Conservation (phyloP, 257 asterid species). For the Penstemon newberryi region DNA sequence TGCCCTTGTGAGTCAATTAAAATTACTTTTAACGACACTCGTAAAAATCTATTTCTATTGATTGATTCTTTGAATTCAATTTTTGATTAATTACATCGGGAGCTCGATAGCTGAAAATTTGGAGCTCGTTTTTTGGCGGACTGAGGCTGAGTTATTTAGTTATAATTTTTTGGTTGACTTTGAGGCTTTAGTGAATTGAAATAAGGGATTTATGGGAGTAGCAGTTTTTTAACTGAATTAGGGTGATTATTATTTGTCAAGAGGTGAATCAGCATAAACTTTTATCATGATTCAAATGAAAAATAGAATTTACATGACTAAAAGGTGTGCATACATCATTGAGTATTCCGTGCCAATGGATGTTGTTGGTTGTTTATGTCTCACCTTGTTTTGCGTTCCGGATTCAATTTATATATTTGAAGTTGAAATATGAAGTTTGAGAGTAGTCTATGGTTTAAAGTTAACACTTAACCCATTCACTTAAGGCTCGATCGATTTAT, state of each 20-base stretch:
- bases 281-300: not conserved
- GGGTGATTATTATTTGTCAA: not conserved
- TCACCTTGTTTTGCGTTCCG: not conserved
- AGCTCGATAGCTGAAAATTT: too few relatives aligned
- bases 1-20: conserved; percentile 61
- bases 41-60: not conserved
- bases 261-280: not conserved
- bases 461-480: too few relatives aligned
- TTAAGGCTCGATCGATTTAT: too few relatives aligned
- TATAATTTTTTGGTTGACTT: not conserved
- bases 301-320: not conserved
- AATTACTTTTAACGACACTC: not conserved
- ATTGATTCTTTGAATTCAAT: not conserved
- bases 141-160: not conserved
- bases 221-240: not conserved
- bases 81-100: not conserved
- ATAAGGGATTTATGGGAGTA: not conserved
- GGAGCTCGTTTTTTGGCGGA: too few relatives aligned
- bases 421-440: not conserved
- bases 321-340: not conserved
- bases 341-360: not conserved
- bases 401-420: not conserved
- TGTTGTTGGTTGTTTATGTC: not conserved
- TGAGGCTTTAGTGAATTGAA: not conserved
- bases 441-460: too few relatives aligned